Evolutionary conservation across 2,329 filamentous ascomycete species (phyloP).

Genomic region (Hymenoscyphus albidus): DNA sequence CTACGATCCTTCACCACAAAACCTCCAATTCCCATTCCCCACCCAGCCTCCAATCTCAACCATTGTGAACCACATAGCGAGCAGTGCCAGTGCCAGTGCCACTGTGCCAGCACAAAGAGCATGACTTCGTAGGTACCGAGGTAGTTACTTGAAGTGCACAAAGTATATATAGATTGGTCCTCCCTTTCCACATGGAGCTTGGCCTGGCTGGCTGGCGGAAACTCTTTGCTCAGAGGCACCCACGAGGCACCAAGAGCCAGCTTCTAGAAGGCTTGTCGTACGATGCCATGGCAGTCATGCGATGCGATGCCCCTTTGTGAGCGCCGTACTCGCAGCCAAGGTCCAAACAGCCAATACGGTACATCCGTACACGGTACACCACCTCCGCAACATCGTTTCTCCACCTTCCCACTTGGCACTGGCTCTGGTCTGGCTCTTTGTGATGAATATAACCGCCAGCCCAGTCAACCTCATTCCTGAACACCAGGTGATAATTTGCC

Average conservation of each 20-base stretch:
- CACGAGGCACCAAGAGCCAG: not conserved
- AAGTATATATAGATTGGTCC: not conserved
- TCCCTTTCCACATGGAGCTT: not conserved
- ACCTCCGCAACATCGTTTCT: not conserved
- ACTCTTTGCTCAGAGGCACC: not conserved
- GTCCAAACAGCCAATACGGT: not conserved
- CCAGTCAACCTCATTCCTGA: slow-evolving; percentile 1
- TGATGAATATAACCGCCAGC: slow-evolving; percentile 1
- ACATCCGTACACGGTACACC: too few species aligned
- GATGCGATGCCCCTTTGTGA: not conserved
- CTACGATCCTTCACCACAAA: not conserved
- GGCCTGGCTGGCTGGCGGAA: not conserved
- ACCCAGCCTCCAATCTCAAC: not conserved
- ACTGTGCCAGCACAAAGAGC: not conserved
- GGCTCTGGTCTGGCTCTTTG: not conserved
- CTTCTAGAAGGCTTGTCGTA: slow-evolving; percentile 1
- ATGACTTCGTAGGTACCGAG: not conserved
- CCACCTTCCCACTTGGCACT: not conserved
- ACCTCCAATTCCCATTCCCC: not conserved
- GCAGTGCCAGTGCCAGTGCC: not conserved
- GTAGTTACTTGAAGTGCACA: too few species aligned
- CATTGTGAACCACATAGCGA: not conserved
- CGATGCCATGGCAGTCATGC: not conserved
- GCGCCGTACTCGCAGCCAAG: not conserved
- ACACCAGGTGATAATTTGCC: not conserved